Evolutionary conservation across 1,284 basidiomycete species (phyloP), one percentile per base, ranked within the genome.

Genomic region (Papiliotrema flavescens): DNA sequence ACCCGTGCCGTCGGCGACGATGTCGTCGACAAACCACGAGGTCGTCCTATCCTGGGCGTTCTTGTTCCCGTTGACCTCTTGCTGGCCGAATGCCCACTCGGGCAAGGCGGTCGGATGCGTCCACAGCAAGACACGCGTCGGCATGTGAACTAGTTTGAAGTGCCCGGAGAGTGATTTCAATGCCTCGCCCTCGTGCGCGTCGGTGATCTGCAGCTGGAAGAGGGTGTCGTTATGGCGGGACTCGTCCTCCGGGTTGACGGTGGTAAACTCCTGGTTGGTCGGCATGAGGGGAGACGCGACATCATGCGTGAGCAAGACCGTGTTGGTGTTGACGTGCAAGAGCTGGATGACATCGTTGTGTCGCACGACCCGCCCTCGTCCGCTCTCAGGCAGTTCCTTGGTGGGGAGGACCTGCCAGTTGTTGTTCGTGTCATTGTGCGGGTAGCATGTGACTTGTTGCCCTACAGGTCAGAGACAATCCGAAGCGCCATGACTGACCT

Each of bases 371-470:
- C 93, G 87, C 20, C 89, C 93, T 26, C 89, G 86, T 22, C 92
- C 92, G 56, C 85, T 86, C 62, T 91, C 88, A 6, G 89, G 94
- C 49, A 97, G 82, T 14, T 91, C 87, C 69, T 89, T 91, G 28
- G 93, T 96, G 1, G 96, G 94, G 54, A 98, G 81, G 61, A 99
- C 83, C 75, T 93, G 87, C 96, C 96, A 99, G 67, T 88, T 67
- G 78, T 98, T 99, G 81, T 98, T 98, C 58, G 85, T 84, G 74
- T 73, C 71, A 53, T 72, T 71, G 64, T 73, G 71, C 0, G 85
- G 89, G 76, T 98, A 98, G 42, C 89, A 95, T n/a, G 96, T 98
- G 32, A 99, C 96, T 75, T 98, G 96, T 78, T 98, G 96, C 60
- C 91, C 88, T 89, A 63, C 2, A 9, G 28, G 17, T 26, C 49